These are phyloP conservation scores for Curvularia spicifera DNA, from an alignment of 2,329 filamentous ascomycete species.

Conservation along the genomic window DNA sequence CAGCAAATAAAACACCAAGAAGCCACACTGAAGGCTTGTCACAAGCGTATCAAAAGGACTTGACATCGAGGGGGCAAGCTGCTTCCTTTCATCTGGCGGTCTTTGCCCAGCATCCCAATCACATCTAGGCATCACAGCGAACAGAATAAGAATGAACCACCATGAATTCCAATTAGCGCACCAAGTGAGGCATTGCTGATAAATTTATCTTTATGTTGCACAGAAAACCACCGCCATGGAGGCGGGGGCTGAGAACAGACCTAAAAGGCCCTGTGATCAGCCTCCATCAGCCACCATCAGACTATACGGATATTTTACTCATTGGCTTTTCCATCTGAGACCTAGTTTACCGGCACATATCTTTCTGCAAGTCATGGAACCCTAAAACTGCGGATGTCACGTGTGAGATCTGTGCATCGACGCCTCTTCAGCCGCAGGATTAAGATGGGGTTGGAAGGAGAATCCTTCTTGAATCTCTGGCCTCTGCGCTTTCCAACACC, in stretches of 20 bases:
- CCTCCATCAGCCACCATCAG: not conserved
- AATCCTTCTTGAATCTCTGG: not conserved
- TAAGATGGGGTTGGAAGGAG: not conserved
- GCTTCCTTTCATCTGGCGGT: not conserved
- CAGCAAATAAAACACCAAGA: not conserved
- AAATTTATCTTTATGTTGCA: not conserved
- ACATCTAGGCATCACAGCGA: not conserved
- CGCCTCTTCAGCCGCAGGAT: not conserved
- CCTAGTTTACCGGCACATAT: no score
- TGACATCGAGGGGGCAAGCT: not conserved
- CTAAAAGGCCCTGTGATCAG: not conserved
- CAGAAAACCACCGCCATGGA: not conserved
- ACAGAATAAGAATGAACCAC: not conserved
- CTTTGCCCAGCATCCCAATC: not conserved
- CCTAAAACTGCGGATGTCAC: slow-evolving; percentile 1
- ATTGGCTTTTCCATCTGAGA: not conserved
- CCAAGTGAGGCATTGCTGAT: not conserved
- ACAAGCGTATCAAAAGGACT: not conserved
- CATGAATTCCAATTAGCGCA: not conserved
- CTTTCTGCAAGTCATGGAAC: not conserved
- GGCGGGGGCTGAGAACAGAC: not conserved
- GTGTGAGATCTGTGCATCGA: slow-evolving; percentile 16
- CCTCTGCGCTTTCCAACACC: not conserved
- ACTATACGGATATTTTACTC: not conserved
- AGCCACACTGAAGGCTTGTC: not conserved